phyloP scores from a whole-genome alignment of 2,329 filamentous ascomycete species.

The Scopulariopsis brevicaulis region DNA sequence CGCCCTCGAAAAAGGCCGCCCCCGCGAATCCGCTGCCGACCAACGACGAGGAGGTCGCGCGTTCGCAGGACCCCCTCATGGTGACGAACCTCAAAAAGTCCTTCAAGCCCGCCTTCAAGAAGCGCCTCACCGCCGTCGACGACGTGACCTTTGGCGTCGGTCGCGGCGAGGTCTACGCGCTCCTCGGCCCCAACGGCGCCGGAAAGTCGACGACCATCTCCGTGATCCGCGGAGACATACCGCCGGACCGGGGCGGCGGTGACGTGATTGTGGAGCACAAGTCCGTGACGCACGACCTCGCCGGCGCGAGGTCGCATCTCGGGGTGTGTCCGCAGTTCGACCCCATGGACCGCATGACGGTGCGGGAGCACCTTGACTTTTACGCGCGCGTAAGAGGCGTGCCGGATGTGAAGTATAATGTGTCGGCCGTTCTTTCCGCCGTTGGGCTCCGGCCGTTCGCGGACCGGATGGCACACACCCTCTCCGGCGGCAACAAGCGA shows the following conservation, averaged over 20 bases:
- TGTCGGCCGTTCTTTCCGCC: slow-evolving; percentile 64
- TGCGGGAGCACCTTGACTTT: slow-evolving; percentile 74
- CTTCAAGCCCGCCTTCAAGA: slow-evolving; percentile 39
- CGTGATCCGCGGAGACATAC: slow-evolving; percentile 80
- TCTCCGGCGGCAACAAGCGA: slow-evolving; percentile 88
- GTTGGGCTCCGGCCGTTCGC: slow-evolving; percentile 66
- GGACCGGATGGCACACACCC: slow-evolving; percentile 62
- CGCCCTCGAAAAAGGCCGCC: slow-evolving; percentile 16
- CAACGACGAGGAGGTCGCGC: slow-evolving; percentile 48
- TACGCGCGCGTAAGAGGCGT: slow-evolving; percentile 81
- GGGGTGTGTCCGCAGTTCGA: slow-evolving; percentile 90
- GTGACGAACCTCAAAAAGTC: slow-evolving; percentile 71
- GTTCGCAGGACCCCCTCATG: slow-evolving; percentile 60
- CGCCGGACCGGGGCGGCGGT: slow-evolving; percentile 59
- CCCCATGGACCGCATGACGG: slow-evolving; percentile 85
- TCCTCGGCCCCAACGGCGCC: slow-evolving; percentile 83
- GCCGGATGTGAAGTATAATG: slow-evolving; percentile 63
- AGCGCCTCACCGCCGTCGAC: slow-evolving; percentile 67
- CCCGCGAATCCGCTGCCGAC: slow-evolving; percentile 6
- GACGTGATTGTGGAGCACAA: slow-evolving; percentile 72
- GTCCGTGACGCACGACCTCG: slow-evolving; percentile 61
- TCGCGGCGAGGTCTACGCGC: slow-evolving; percentile 73
- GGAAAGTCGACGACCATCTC: slow-evolving; percentile 87
- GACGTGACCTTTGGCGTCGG: slow-evolving; percentile 76
- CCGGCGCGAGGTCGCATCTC: slow-evolving; percentile 61